Evolutionary conservation across 768 basidiomycete genomes (phyloP).

Genomic region (Serendipita indica): DNA sequence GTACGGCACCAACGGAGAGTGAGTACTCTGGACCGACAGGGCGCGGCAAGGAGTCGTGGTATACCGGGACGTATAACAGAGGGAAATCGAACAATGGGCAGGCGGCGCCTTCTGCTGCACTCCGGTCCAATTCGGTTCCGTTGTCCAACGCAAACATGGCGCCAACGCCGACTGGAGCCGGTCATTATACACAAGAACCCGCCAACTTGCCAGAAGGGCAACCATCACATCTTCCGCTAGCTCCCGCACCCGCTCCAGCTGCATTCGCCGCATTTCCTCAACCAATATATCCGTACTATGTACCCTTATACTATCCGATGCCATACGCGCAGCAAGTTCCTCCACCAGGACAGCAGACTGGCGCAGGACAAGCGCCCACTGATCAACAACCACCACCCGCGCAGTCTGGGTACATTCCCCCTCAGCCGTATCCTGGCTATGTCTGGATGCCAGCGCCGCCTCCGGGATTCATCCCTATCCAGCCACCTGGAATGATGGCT

Average conservation of each 20-base stretch:
- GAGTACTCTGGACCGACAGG: constrained; percentile 49
- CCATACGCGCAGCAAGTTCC: too few species aligned
- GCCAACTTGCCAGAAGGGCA: background rate
- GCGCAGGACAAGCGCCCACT: background rate
- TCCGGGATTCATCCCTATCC: background rate
- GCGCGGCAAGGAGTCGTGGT: background rate
- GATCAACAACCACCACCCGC: background rate
- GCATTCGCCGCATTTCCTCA: background rate
- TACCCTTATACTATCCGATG: background rate
- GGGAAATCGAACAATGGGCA: background rate
- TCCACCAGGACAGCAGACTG: background rate
- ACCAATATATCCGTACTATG: background rate
- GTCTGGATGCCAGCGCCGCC: background rate
- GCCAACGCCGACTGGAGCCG: background rate
- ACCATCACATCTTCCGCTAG: background rate
- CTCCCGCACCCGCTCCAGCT: background rate
- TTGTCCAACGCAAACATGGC: background rate
- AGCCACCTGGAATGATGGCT: background rate
- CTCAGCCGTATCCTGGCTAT: background rate
- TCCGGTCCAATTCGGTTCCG: background rate
- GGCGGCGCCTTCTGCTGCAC: background rate
- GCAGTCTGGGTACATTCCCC: background rate
- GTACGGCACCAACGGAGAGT: constrained; percentile 65
- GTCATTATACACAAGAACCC: background rate
- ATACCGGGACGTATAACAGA: background rate